phyloP scores from a whole-genome alignment of 306 rosid genomes.

The Biancaea sappan region DNA sequence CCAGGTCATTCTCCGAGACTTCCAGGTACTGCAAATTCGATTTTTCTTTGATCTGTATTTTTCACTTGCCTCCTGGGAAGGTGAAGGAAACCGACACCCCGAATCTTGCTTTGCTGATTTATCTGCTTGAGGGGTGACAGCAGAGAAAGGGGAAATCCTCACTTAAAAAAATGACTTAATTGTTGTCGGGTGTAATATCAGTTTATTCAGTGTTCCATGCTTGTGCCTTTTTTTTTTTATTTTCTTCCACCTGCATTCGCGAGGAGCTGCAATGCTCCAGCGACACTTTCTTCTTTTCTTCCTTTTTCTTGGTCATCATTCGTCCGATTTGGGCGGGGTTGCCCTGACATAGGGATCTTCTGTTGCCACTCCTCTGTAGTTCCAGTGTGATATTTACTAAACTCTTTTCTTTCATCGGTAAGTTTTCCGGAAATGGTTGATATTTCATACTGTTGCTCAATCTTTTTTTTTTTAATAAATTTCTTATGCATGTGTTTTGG shows the following conservation, averaged over 20 bases:
- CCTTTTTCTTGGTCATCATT: not conserved
- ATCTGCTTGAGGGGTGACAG: not conserved
- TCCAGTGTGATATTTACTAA: not conserved
- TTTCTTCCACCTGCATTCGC: constrained; percentile 32
- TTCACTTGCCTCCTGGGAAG: constrained; percentile 28
- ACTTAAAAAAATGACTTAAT: not conserved
- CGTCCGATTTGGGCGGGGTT: not conserved
- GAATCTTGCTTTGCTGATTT: constrained; percentile 25
- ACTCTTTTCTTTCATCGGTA: not conserved
- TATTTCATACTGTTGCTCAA: not conserved
- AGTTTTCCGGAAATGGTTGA: not conserved
- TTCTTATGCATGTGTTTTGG: constrained; percentile 14
- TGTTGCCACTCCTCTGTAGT: not conserved
- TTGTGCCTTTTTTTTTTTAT: constrained; percentile 8
- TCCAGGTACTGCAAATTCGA: constrained; percentile 32
- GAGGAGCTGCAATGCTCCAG: constrained; percentile 13
- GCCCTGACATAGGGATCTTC: constrained; percentile 33
- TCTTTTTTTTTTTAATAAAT: not conserved
- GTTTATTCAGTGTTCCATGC: constrained; percentile 27
- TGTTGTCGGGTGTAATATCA: constrained; percentile 14
- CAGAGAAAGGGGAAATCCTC: not conserved
- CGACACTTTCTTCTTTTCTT: not conserved
- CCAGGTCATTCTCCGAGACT: constrained; percentile 25
- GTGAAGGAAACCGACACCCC: constrained; percentile 36
- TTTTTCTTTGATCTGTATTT: constrained; percentile 54